These are phyloP conservation scores for Noccaea bulbosa DNA, from an alignment of 345 rosid genomes.

Conservation along the genomic window DNA sequence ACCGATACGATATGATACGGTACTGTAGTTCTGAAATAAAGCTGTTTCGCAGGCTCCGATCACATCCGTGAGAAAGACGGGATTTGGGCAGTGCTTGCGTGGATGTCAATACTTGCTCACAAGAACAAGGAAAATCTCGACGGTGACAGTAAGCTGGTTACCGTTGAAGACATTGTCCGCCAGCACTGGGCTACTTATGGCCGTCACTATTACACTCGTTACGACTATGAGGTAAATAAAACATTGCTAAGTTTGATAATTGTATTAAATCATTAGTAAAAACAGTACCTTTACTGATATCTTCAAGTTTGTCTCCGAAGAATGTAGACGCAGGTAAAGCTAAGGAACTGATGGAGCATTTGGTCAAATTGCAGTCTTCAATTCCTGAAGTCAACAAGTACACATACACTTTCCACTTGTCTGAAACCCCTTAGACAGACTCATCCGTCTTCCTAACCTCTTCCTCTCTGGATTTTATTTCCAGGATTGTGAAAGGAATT, in stretches of 20 bases:
- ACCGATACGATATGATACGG: background rate
- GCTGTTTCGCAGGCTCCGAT: slow-evolving; percentile 73
- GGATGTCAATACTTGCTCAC: slow-evolving; percentile 92
- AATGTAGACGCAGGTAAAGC: slow-evolving; percentile 96
- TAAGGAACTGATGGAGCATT: slow-evolving; percentile 83
- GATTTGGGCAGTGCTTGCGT: slow-evolving; percentile 99
- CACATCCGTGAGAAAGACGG: slow-evolving; percentile 99
- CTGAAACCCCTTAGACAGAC: background rate
- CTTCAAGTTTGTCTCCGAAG: slow-evolving; percentile 50
- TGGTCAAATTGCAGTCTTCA: slow-evolving; percentile 82
- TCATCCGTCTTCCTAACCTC: background rate
- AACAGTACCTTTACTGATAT: slow-evolving; percentile 29
- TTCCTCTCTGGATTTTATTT: slow-evolving; percentile 14
- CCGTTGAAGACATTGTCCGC: slow-evolving; percentile 92
- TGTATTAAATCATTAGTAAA: slow-evolving; percentile 8
- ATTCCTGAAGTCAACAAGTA: slow-evolving; percentile 82
- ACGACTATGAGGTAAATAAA: slow-evolving; percentile 91
- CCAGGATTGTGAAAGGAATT: slow-evolving; percentile 73
- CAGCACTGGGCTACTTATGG: slow-evolving; percentile 91
- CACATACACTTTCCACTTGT: slow-evolving; percentile 31
- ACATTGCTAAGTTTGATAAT: slow-evolving; percentile 10
- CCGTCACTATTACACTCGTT: slow-evolving; percentile 97
- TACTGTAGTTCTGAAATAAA: slow-evolving; percentile 27
- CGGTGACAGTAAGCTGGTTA: slow-evolving; percentile 69
- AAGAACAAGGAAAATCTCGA: slow-evolving; percentile 71